Evolutionary conservation across 1,284 basidiomycete species (phyloP), one percentile per base, ranked within the genome.

Genomic region (Trichosporon coremiiforme): DNA sequence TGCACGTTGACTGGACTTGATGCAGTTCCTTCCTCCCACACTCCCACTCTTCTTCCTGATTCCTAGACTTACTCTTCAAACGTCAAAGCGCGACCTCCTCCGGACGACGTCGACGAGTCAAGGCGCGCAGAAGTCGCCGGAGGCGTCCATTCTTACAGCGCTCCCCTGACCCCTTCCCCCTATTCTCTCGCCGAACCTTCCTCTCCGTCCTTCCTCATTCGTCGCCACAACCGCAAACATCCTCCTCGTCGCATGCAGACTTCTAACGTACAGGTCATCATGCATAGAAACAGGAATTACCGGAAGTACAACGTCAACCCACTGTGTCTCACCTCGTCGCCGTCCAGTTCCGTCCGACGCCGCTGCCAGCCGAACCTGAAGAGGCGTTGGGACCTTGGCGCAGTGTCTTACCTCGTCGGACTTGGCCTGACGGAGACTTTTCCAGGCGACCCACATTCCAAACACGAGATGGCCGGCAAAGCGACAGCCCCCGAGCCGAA

Each of bases 291-390:
- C 20, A 53, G 47, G 47, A 53, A 22, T 20, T n/a, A n/a, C 45
- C 17, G 45, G n/a, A 47, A 47, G 15, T 22, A 53, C 20, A 53
- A 22, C 47, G 20, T 22, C 47, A 22, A n/a, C 20, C n/a, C n/a
- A 4, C 20, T 10, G 47, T 1, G n/a, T 22, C 47, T 53, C 47
- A 20, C n/a, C 1, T 53, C 36, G 10, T 47, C 45, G 20, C 47
- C 47, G 47, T 10, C 20, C 47, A 17, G 7, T 20, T 20, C 2
- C 20, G n/a, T 53, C 47, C 47, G 47, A 53, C 47, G 47, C 47
- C 47, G 47, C 47, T 53, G n/a, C 47, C 47, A 20, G 47, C 47
- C 47, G 47, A 53, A 22, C 47, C 47, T 20, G 47, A 53, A n/a
- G 47, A 53, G 47, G 47, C 47, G 47, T 22, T 53, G 20, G n/a